Evolutionary conservation across 1,284 basidiomycete species (phyloP), one percentile per base, ranked within the genome.

Genomic region (Heterobasidion occidentale): DNA sequence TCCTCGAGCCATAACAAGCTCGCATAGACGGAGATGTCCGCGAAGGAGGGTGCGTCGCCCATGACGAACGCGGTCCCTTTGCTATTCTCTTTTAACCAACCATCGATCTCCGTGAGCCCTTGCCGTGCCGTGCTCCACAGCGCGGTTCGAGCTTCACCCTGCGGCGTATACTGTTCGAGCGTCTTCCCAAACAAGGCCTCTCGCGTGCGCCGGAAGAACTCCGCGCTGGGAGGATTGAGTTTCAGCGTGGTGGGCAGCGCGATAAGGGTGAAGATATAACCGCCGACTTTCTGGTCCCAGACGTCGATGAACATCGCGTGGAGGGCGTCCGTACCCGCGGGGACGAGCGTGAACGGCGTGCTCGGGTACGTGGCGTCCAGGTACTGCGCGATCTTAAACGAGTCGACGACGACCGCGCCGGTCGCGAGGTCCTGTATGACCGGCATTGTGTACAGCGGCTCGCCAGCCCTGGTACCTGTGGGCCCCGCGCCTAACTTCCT

Each of bases 151-250:
- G 9, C 46, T 36, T 27, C 45, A 36, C 74, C 74, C 1, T 55
- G 38, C 7, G 65, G 63, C 14, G 61, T 61, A 1, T 73, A 11
- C n/a, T 75, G 69, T 58, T 74, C 73, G 38, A 78, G 58, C 19
- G 59, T 65, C 57, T 65, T 67, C 7, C 70, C 73, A 42, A 69
- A 71, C 5, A 15, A 8, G 52, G 56, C 59, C 62, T 74, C 71
- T 36, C 73, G 64, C 9, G 71, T 72, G 5, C 58, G 53, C 35
- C 71, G 64, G 63, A 74, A 77, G 62, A 75, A 77, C 48, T 61
- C 67, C 57, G 63, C 59, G 60, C 72, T 73, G 5, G 27, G 27
- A 27, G 27, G 27, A 42, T 42, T 42, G 38, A n/a, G 12, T 4
- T 42, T 42, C 38, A 42, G 20, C 49, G 59, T 68, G 65, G 56